Base-by-base conservation (phyloP, 192 early-diverging fungal species). In the Coemansia sp. region DNA sequence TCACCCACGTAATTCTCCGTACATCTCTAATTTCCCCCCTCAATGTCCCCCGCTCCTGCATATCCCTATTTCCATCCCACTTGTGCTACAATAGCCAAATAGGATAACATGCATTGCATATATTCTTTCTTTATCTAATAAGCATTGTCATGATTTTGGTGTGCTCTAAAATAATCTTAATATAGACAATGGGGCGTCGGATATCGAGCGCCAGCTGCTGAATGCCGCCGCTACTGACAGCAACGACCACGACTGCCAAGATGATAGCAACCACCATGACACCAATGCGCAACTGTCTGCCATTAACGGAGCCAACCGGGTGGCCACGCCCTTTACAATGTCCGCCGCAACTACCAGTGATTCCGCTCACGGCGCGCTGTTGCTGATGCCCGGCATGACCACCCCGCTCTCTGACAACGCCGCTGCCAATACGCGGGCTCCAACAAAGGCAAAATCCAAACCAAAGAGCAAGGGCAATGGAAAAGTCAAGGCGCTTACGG, bases 171-270 rank as follows among this genome's bases (percentile, higher is more conserved):
- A 61, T 61, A 36, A 38, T 61, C n/a, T 38, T 11, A 23, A n/a
- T 53, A 21, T 66, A 66, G 64, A 45, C 27, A 51, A 45, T 46
- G 12, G 15, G 12, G 60, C 67, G 27, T 38, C 44, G 51, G 69
- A 71, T 60, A 64, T 77, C 46, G 75, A 77, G 57, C 62, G 66
- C 15, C 69, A 64, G 38, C 65, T 62, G 42, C 62, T 50, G 34
- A 48, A 46, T 50, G 42, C 57, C 4, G 55, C 41, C 31, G 25
- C 50, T 19, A 51, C 27, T 27, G 37, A 38, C 64, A 32, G 46
- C 34, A 23, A 25, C 10, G 27, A 11, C 48, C 34, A 15, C 14
- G 21, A 39, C 48, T 9, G n/a, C 55, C 69, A 57, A 31, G 29
- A 32, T 32, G 6, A 31, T 34, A 31, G 53, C 53, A 31, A 17